Evolutionary conservation across 2,329 filamentous ascomycete species (phyloP).

Genomic region (Alternaria arbusti): DNA sequence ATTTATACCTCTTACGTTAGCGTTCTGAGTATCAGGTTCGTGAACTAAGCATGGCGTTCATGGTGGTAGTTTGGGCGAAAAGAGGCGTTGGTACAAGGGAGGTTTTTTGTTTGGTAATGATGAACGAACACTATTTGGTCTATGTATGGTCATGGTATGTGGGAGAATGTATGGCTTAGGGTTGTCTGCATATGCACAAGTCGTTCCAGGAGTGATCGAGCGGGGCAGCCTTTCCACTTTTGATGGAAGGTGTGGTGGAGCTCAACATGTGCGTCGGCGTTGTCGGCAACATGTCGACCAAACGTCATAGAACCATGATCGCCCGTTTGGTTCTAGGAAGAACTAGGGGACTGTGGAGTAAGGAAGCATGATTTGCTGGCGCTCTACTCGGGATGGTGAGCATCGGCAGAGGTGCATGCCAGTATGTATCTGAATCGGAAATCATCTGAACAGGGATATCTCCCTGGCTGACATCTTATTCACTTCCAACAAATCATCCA

Average conservation of each 20-base stretch:
- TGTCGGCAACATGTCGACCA: not conserved
- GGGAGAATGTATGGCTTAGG: not conserved
- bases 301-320: not conserved
- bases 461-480: not conserved
- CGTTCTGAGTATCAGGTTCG: slow-evolving; percentile 1
- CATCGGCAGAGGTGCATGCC: not conserved
- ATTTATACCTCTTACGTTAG: not conserved
- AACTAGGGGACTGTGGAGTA: not conserved
- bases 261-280: not conserved
- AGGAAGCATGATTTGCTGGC: not conserved
- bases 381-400: not conserved
- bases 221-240: not conserved
- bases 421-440: not conserved
- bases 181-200: not conserved
- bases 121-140: not conserved
- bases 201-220: not conserved
- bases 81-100: slow-evolving; percentile 1
- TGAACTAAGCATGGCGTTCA: slow-evolving; percentile 7
- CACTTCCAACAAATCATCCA: not conserved
- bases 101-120: not conserved
- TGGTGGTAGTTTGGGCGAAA: not conserved
- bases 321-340: not conserved
- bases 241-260: not conserved
- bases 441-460: not conserved
- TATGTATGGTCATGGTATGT: not conserved